These are phyloP conservation scores for Gossypium herbaceum DNA, from an alignment of 345 rosid genomes.

Conservation along the genomic window DNA sequence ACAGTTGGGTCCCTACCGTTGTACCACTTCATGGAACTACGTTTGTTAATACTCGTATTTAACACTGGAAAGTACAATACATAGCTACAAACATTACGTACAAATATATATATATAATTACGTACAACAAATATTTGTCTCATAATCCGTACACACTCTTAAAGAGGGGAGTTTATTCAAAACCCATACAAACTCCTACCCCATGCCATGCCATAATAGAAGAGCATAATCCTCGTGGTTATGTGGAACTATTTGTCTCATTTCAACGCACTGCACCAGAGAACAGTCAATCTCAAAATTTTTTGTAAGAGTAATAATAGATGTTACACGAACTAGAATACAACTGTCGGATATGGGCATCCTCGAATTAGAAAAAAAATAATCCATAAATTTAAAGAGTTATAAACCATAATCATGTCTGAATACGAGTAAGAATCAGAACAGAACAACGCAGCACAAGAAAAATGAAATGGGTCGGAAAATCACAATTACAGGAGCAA, in stretches of 20 bases:
- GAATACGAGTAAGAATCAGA: not conserved
- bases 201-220: not conserved
- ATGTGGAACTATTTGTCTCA: constrained; percentile 14
- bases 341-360: not conserved
- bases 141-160: not conserved
- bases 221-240: not conserved
- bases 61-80: not conserved
- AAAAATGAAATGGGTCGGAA: not conserved
- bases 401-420: not conserved
- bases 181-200: not conserved
- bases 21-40: not conserved
- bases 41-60: not conserved
- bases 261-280: constrained; percentile 40
- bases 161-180: not conserved
- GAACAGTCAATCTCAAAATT: constrained; percentile 7
- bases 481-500: not conserved
- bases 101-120: not conserved
- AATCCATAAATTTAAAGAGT: not conserved
- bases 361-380: not conserved
- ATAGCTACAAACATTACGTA: not conserved
- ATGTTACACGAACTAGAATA: not conserved
- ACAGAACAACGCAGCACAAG: not conserved
- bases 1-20: not conserved
- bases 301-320: not conserved
- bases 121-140: not conserved